A percentile compares a stretch with the other conserved stretches of the same genome.
Evolutionary conservation across 225 moss, liverwort and hornwort species (phyloP).

Genomic region (Physcomitrium patens): DNA sequence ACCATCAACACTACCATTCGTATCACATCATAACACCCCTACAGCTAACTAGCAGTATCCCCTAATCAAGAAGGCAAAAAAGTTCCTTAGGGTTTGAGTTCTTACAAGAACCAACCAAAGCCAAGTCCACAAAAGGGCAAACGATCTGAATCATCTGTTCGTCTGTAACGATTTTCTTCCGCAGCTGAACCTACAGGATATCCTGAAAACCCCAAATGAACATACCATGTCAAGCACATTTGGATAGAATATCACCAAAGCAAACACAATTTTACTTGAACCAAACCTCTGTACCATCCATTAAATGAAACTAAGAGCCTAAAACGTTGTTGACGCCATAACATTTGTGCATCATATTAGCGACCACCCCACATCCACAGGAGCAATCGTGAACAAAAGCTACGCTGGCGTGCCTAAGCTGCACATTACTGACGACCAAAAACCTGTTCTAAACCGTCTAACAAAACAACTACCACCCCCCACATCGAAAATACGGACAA

Average conservation of each 20-base stretch:
- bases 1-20: background rate
- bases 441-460: no score
- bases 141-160: constrained; percentile 53
- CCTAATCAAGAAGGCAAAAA: background rate
- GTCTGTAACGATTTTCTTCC: constrained; percentile 46
- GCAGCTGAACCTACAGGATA: constrained; percentile 55
- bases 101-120: constrained; percentile 89
- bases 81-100: background rate
- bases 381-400: no score
- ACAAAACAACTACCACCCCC: background rate
- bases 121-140: constrained; percentile 88
- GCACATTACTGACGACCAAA: no score
- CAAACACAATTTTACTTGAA: background rate
- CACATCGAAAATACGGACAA: background rate
- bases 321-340: no score
- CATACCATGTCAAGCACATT: background rate
- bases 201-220: constrained; percentile 35
- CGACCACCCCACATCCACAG: background rate
- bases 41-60: background rate
- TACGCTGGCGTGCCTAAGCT: no score
- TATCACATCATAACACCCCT: background rate
- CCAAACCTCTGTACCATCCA: constrained; percentile 16
- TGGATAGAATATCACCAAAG: background rate
- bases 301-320: background rate
- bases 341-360: background rate